A percentile compares a stretch with the other conserved stretches of the same genome.
phyloP scores from a whole-genome alignment of 2,329 filamentous ascomycete genomes.

The Cladosporium sp. region DNA sequence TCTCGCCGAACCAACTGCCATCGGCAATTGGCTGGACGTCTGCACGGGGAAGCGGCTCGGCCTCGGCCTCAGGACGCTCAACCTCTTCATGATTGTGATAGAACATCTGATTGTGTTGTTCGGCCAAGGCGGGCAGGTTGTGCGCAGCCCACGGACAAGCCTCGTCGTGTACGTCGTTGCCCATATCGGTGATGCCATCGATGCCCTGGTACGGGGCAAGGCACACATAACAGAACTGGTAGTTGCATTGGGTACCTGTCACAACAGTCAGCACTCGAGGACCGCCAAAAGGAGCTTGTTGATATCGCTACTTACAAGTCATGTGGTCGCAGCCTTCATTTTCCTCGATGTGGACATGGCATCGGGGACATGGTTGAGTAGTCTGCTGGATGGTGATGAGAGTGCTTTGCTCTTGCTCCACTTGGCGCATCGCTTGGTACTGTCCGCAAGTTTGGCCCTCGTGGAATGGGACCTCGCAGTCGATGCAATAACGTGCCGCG shows the following conservation, averaged over 20 bases:
- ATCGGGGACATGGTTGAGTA: conserved; percentile 19
- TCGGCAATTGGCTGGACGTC: too few relatives aligned
- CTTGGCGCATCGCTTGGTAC: not conserved
- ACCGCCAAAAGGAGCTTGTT: too few relatives aligned
- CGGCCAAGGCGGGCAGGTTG: too few relatives aligned
- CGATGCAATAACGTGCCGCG: conserved; percentile 18
- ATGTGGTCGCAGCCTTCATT: conserved; percentile 25
- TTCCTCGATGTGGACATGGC: conserved; percentile 21
- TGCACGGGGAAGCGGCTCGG: too few relatives aligned
- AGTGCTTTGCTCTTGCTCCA: conserved; percentile 6
- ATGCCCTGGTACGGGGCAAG: conserved; percentile 12
- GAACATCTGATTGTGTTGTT: too few relatives aligned
- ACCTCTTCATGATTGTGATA: too few relatives aligned
- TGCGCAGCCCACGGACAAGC: conserved; percentile 8
- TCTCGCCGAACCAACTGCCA: too few relatives aligned
- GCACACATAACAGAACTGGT: conserved; percentile 27
- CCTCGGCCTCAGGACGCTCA: too few relatives aligned
- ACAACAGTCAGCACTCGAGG: not conserved
- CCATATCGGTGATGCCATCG: not conserved
- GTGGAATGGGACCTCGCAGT: conserved; percentile 22
- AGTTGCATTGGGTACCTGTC: conserved; percentile 16
- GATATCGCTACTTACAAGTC: conserved; percentile 17
- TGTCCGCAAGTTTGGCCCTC: conserved; percentile 20
- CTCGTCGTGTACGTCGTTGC: conserved; percentile 14
- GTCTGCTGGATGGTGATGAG: conserved; percentile 7